Percentiles rank a stretch among this genome's conserved stretches.
These are phyloP conservation scores for Nigrospora sphaerica DNA, from an alignment of 2,329 filamentous ascomycete genomes.

Conservation along the genomic window DNA sequence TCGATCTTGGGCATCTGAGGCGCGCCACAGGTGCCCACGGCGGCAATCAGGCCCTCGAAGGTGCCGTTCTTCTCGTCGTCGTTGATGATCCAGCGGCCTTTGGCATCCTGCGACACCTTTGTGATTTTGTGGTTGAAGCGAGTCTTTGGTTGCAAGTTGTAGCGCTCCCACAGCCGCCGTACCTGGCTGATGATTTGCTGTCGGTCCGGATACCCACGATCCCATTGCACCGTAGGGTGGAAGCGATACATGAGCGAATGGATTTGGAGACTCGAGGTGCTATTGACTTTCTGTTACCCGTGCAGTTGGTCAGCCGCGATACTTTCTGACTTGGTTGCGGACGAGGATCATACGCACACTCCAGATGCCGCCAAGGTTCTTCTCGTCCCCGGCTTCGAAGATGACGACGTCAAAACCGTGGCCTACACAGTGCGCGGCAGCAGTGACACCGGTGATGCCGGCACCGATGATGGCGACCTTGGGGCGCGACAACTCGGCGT, in stretches of 20 bases:
- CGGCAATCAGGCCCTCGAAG: constrained; percentile 74
- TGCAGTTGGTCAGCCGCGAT: too few relatives aligned
- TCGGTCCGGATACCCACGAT: constrained; percentile 68
- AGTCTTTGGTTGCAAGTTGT: constrained; percentile 64
- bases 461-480: constrained; percentile 64
- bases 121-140: constrained; percentile 64
- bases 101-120: constrained; percentile 60
- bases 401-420: constrained; percentile 78
- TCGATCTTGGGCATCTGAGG: constrained; percentile 65
- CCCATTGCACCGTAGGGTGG: constrained; percentile 71
- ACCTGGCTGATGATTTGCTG: constrained; percentile 70
- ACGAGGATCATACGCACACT: constrained; percentile 41
- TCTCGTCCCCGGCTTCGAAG: constrained; percentile 64
- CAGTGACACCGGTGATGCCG: constrained; percentile 67
- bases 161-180: constrained; percentile 64
- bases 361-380: constrained; percentile 73
- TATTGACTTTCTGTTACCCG: constrained; percentile 60
- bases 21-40: constrained; percentile 74
- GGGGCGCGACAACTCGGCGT: constrained; percentile 49
- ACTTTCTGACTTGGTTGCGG: not conserved
- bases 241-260: constrained; percentile 86
- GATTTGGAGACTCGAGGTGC: constrained; percentile 75
- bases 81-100: constrained; percentile 73
- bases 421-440: constrained; percentile 75
- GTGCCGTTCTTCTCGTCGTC: constrained; percentile 54